phyloP scores from a whole-genome alignment of 345 rosid genomes.

The Populus nigra region DNA sequence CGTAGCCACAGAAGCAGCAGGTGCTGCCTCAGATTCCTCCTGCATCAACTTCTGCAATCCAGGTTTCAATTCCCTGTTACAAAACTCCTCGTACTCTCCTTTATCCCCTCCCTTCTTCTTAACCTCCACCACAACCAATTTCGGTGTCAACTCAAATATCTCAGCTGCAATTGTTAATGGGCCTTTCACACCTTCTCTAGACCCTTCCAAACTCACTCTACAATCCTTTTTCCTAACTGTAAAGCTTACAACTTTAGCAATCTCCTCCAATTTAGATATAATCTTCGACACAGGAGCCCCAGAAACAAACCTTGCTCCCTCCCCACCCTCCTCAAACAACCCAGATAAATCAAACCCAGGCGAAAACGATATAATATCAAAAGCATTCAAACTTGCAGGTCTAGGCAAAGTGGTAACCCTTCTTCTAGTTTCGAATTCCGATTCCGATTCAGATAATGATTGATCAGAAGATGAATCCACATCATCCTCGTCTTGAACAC shows the following conservation, averaged over 20 bases:
- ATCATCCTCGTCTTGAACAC: constrained; percentile 19
- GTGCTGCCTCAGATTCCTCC: constrained; percentile 47
- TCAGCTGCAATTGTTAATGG: constrained; percentile 41
- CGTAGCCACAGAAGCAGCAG: constrained; percentile 3
- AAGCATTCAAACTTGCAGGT: constrained; percentile 42
- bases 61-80: constrained; percentile 65
- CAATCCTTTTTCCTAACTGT: constrained; percentile 42
- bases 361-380: constrained; percentile 39
- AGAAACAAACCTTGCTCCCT: constrained; percentile 34
- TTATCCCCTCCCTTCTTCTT: constrained; percentile 84
- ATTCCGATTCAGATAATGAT: constrained; percentile 26
- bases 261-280: constrained; percentile 38
- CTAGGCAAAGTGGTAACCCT: constrained; percentile 23
- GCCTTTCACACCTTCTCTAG: constrained; percentile 37
- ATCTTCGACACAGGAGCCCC: constrained; percentile 40
- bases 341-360: constrained; percentile 41
- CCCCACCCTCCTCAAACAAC: constrained; percentile 37
- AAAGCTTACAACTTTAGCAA: constrained; percentile 41
- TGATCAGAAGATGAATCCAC: constrained; percentile 12
- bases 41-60: constrained; percentile 59
- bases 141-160: constrained; percentile 39
- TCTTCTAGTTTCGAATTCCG: constrained; percentile 26
- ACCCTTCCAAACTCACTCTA: constrained; percentile 41
- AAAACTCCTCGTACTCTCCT: constrained; percentile 82
- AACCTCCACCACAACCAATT: constrained; percentile 74